Base-by-base conservation (phyloP, 495 filamentous ascomycete genomes). In the Xylaria intraflava region DNA sequence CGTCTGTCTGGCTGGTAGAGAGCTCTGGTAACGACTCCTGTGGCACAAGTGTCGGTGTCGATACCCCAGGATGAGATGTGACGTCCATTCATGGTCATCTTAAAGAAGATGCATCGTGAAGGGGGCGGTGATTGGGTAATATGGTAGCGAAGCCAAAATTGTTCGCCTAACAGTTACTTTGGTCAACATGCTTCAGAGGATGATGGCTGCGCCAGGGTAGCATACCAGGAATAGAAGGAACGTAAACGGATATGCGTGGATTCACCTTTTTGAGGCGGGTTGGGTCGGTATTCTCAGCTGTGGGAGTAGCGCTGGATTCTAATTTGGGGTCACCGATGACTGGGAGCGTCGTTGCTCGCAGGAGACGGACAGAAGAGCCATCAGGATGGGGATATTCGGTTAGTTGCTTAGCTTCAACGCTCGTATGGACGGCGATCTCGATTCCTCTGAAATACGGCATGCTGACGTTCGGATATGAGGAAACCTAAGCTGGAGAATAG, bases 351-450 rank as follows among this genome's bases (percentile, higher is more conserved):
- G 23, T 55, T 50, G 57, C 44, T 39, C 51, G 57, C 27, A 60
- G 30, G 8, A 75, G 57, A 19, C 56, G 59, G 30, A 66, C 66
- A 20, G 70, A 76, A 0, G 72, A 73, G 51, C 66, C 69, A 23
- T 81, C 77, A 1, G 76, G 76, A 49, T 81, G 77, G 10, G 74
- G 70, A 49, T 72, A 79, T 50, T 81, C 78, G 22, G 72, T 68
- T 1, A 77, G 55, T 8, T 27, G 53, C 36, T 61, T 63, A 8
- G 65, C 46, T 2, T 61, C 58, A n/a, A 66, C 53, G 31, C 67
- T 49, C 8, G 67, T 59, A 30, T 63, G 58, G 19, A 77, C 58
- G 14, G 65, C 70, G 2, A 78, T 36, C 40, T 73, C 70, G 44
- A 80, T 71, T 7, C 74, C 73, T 12, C 74, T 71, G 46, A 75